Evolutionary conservation across 2,329 filamentous ascomycete genomes (phyloP), one percentile per base, ranked within the genome.

Genomic region (Kalmusia sp.): DNA sequence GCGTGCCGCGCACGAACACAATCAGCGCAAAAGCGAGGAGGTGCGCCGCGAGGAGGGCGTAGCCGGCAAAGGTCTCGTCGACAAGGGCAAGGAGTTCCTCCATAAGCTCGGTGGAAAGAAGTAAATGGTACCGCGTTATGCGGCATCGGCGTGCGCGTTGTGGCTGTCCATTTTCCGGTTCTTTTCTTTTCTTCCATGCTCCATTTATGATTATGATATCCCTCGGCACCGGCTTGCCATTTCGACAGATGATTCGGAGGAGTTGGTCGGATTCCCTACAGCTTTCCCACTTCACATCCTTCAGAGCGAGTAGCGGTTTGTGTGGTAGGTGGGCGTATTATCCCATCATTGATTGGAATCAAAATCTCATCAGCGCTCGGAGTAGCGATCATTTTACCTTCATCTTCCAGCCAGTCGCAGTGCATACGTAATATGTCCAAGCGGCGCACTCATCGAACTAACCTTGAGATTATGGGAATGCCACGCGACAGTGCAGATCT

Each of bases 21-120:
- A 37, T 50, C 70, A 64, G 64, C 73, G 66, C 65, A 74, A 65
- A 63, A 73, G 55, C 61, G 72, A 65, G 6, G 67, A 71, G 19
- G 54, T 46, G 15, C 52, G 53, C 49, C 40, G 50, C 39, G 66
- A 64, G 39, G 51, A 50, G 12, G 41, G 50, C 8, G 46, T 39
- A n/a, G 53, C 57, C 44, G 37, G 37, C 31, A 76, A 76, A 64
- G 78, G 78, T 3, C 67, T 82, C 41, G 74, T 82, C 6, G 80
- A 82, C 46, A 83, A 81, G 67, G 82, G 80, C 34, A 85, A 83
- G 73, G 82, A 82, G 51, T 70, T 80, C 51, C 59, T 83, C 54
- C 71, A 70, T 19, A 70, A 78, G 64, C 60, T 71, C 25, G 65
- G 67, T 62, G 63, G 62, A 41, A 76, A 76, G 70, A 77, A 81